Evolutionary conservation across 2,329 filamentous ascomycete species (phyloP).

Genomic region (Hortaea werneckii): DNA sequence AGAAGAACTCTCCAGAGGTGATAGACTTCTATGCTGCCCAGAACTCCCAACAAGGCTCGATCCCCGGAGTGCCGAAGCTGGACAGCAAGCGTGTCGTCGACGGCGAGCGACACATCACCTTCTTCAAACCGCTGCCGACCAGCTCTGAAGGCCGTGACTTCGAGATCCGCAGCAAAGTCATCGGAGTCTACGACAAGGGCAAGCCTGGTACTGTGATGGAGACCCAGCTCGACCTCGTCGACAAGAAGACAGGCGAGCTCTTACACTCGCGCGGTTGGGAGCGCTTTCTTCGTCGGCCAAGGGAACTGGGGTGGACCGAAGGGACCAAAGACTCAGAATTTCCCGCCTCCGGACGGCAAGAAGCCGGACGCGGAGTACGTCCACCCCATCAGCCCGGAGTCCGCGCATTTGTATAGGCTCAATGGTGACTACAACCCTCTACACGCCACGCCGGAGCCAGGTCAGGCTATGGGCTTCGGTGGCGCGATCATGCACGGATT

Average conservation of each 20-base stretch:
- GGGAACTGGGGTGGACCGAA: conserved; percentile 84
- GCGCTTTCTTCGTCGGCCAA: conserved; percentile 71
- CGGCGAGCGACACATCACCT: conserved; percentile 69
- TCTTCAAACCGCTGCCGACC: conserved; percentile 65
- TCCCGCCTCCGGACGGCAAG: conserved; percentile 62
- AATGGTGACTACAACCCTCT: conserved; percentile 95
- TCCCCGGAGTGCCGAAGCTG: conserved; percentile 67
- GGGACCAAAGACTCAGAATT: conserved; percentile 67
- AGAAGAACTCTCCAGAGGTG: conserved; percentile 63
- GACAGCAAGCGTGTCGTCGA: conserved; percentile 68
- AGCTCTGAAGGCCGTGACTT: conserved; percentile 63
- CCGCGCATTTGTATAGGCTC: conserved; percentile 66
- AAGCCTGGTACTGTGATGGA: conserved; percentile 73
- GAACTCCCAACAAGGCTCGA: conserved; percentile 45
- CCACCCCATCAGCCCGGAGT: conserved; percentile 61
- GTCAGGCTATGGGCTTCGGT: conserved; percentile 76
- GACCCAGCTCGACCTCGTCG: conserved; percentile 66
- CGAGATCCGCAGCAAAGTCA: conserved; percentile 64
- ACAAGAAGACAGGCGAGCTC: conserved; percentile 56
- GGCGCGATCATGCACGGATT: conserved; percentile 83
- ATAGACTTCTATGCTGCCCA: conserved; percentile 73
- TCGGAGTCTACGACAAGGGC: conserved; percentile 86
- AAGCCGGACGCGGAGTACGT: conserved; percentile 57
- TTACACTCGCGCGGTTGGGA: conserved; percentile 63
- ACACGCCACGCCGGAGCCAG: conserved; percentile 72